Base-by-base conservation (phyloP, 176 grass and related monocot species). In the Carex kokanica region DNA sequence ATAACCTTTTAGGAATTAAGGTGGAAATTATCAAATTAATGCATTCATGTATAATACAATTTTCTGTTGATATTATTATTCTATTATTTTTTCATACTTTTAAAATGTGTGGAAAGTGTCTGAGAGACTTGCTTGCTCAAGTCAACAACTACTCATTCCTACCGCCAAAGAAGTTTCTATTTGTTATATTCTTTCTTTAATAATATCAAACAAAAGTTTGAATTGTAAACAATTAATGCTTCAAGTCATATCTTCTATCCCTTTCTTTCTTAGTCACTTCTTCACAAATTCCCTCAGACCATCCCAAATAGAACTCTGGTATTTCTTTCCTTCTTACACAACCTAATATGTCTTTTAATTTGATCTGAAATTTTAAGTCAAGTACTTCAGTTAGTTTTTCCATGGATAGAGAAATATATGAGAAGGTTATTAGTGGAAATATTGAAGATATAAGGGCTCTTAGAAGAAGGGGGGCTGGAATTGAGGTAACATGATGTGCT, bases 341-440 rank as follows among this genome's bases (percentile, higher is more conserved):
- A 75, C 47, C 72, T 23, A 31, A 54, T 8, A 27, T 52, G 45
- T 0, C 45, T 49, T 49, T 12, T 31, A 52, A 75, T 53, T 54
- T 74, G 8, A 74, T 24, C 21, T n/a, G 20, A 53, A 52, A 74
- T 1, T 14, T 52, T 40, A 20, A 81, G 34, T 60, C 34, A 45
- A 49, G 32, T 10, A 38, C 41, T 81, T 17, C 11, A 64, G 5
- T 62, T 64, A 59, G 61, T 31, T 78, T 40, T 11, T 82, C 79
- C 29, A 82, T 82, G 79, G 79, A 82, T 52, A 82, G 16, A 82
- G 40, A 64, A 64, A 41, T 99, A 69, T 92, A 99, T 85, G 86
- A 99, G 74, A 88, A 93, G 84, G 96, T 99, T n/a, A 88, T 75
- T 60, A 90, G 90, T 83, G 88, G 96, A 81, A 95, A 93, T 88